Conservation (phyloP, 371 early-diverging fungal genomes). For the Rhizomucor pusillus region DNA sequence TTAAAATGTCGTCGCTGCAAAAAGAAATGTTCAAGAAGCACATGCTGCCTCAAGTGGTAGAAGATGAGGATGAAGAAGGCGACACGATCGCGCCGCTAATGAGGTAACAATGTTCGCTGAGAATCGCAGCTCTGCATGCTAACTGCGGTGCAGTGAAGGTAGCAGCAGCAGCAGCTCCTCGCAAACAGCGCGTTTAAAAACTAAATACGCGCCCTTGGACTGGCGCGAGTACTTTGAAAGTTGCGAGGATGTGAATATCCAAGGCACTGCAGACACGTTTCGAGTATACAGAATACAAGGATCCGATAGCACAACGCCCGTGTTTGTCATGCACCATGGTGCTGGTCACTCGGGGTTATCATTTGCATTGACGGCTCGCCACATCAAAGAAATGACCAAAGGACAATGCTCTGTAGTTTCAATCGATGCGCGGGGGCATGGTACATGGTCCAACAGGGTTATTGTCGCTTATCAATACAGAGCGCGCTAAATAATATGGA, state of each 20-base stretch:
- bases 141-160: too few species aligned
- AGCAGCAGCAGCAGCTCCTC: background rate
- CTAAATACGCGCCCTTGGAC: conserved; percentile 20
- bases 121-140: too few species aligned
- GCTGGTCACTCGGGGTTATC: conserved; percentile 82
- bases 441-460: conserved; percentile 29
- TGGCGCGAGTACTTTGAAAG: conserved; percentile 44
- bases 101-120: background rate
- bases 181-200: conserved; percentile 1
- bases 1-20: conserved; percentile 40
- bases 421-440: conserved; percentile 84
- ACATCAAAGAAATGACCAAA: conserved; percentile 41
- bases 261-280: conserved; percentile 26
- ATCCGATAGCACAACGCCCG: conserved; percentile 39
- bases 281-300: conserved; percentile 29
- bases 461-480: background rate
- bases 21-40: conserved; percentile 39
- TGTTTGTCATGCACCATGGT: conserved; percentile 90
- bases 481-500: background rate
- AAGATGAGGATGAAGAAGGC: conserved; percentile 15
- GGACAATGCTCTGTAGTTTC: conserved; percentile 57
- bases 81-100: conserved; percentile 1
- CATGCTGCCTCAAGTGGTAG: conserved; percentile 15
- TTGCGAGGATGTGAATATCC: conserved; percentile 21
- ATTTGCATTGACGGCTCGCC: conserved; percentile 67